Evolutionary conservation across 2,329 filamentous ascomycete genomes (phyloP).

Genomic region (Sporothrix humicola): DNA sequence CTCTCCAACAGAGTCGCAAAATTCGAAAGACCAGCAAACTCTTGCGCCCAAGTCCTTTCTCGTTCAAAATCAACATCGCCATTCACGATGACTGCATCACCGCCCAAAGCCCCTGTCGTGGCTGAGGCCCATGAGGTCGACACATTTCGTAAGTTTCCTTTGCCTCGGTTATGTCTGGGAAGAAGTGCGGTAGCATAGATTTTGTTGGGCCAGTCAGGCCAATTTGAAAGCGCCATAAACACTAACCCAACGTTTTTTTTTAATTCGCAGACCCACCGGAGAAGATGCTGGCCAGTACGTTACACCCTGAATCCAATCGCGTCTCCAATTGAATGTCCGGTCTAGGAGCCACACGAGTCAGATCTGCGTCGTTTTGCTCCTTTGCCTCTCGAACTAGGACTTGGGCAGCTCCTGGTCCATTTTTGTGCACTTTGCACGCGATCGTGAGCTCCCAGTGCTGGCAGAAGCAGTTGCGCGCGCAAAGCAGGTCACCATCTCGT

Average conservation of each 20-base stretch:
- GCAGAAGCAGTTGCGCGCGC: not conserved
- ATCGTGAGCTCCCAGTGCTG: slow-evolving; percentile 4
- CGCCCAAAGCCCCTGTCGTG: slow-evolving; percentile 63
- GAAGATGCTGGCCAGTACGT: slow-evolving; percentile 72
- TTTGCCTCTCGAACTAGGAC: slow-evolving; percentile 4
- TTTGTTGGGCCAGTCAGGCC: slow-evolving; percentile 34
- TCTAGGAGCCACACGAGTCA: not conserved
- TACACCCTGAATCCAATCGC: slow-evolving; percentile 6
- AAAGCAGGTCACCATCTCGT: not conserved
- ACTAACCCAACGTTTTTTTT: slow-evolving; percentile 37
- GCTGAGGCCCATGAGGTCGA: slow-evolving; percentile 77
- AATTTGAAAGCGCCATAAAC: slow-evolving; percentile 23
- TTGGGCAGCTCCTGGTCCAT: not conserved
- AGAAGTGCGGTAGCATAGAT: slow-evolving; percentile 7
- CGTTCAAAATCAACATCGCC: slow-evolving; percentile 13
- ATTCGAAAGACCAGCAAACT: not conserved
- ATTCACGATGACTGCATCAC: slow-evolving; percentile 51
- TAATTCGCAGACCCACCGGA: slow-evolving; percentile 61
- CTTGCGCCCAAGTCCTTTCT: not conserved
- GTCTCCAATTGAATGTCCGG: slow-evolving; percentile 10
- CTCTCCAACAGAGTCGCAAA: slow-evolving; percentile 14
- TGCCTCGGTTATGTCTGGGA: slow-evolving; percentile 29
- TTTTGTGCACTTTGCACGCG: not conserved
- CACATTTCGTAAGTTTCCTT: slow-evolving; percentile 65
- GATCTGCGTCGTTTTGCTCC: slow-evolving; percentile 16